Percentiles rank a stretch among this genome's conserved stretches.
Evolutionary conservation across 352 stramenopile species (phyloP).

Genomic region (Phytophthora aleatoria): DNA sequence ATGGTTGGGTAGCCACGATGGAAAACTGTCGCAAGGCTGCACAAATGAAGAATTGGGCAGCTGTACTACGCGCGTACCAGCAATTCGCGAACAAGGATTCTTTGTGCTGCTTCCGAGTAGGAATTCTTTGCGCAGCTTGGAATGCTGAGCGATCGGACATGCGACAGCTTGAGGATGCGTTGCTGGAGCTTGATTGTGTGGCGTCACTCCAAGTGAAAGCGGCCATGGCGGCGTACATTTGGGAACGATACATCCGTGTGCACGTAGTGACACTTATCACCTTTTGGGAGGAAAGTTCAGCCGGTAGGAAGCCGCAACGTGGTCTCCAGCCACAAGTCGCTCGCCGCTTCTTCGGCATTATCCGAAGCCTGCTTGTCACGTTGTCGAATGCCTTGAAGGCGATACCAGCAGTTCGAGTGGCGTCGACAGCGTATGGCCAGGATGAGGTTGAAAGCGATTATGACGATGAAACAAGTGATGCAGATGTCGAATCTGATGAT

Average conservation of each 20-base stretch:
- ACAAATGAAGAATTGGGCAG: conserved; percentile 73
- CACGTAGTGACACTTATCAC: conserved; percentile 82
- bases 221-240: conserved; percentile 77
- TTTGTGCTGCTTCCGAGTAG: conserved; percentile 71
- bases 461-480: conserved; percentile 38
- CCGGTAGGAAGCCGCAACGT: conserved; percentile 64
- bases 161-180: conserved; percentile 79
- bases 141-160: conserved; percentile 85
- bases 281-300: conserved; percentile 84
- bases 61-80: conserved; percentile 58
- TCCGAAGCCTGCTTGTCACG: conserved; percentile 59
- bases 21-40: conserved; percentile 63
- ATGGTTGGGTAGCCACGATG: conserved; percentile 67
- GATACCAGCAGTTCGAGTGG: conserved; percentile 10
- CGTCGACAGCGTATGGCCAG: conserved; percentile 9
- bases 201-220: conserved; percentile 42
- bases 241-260: conserved; percentile 81
- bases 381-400: conserved; percentile 43
- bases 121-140: conserved; percentile 72
- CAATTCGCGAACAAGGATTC: conserved; percentile 65
- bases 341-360: conserved; percentile 79
- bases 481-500: conserved; percentile 32
- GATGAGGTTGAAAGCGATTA: conserved; percentile 30
- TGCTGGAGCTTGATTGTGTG: conserved; percentile 66
- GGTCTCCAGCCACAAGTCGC: conserved; percentile 80